Base-by-base conservation (phyloP, 2,329 filamentous ascomycete genomes). In the Gnomoniopsis sp. region DNA sequence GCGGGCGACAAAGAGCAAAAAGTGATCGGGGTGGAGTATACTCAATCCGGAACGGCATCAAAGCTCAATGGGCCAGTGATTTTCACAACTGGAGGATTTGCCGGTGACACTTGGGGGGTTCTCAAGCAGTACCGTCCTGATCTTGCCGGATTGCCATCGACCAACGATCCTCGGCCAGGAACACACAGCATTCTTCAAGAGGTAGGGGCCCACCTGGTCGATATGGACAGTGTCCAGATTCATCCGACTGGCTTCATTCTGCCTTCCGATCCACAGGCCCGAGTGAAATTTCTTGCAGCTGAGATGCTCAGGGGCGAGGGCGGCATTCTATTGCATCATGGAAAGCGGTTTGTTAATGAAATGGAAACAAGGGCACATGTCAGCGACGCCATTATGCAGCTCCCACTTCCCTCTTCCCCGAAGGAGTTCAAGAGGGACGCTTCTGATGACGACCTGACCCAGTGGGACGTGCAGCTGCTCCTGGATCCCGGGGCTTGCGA, bases 231-330 rank as follows among this genome's bases (percentile, higher is more conserved):
- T 59, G 83, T 88, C 2, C 86, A 88, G 68, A 77, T 88, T 4
- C 86, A 88, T 63, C 85, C 86, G 2, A 87, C 85, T 0, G 83
- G 84, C 0, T 88, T 88, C 65, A 73, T 88, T 6, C 84, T 87
- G 62, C 79, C 79, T 0, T 72, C 75, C 1, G 74, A 77, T 34
- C 70, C 74, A 0, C 64, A 63, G 1, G 75, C 77, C 0, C 70
- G 71, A 36, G 77, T 84, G 50, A 88, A 88, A 69, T 84, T 88
- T 64, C 77, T 88, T 3, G 85, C 85, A 0, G 85, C 85, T 0
- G 86, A 88, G 69, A 75, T 85, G 59, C 72, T 88, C 26, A 74
- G 85, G 3, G 85, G 85, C 0, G 85, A 88, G 65, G 86, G 85
- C 0, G 86, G 84, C 0, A 78, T 88, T 3, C 63, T 88, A 30